Percentiles rank a stretch among this genome's conserved stretches.
Evolutionary conservation across 2,329 filamentous ascomycete species (phyloP).

Genomic region (Claviceps sp.): DNA sequence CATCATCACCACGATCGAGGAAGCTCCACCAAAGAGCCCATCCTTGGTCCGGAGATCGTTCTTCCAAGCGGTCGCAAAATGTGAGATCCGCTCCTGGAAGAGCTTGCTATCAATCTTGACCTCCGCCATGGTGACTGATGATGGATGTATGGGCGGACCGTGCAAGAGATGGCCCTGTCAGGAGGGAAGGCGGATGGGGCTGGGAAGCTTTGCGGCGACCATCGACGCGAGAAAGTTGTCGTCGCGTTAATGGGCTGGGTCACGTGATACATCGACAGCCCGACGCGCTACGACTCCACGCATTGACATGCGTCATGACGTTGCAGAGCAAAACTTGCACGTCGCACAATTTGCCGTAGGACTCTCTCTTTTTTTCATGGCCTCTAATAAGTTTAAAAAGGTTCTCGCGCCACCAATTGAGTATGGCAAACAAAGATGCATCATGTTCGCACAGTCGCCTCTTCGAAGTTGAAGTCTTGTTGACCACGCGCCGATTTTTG

Average conservation of each 20-base stretch:
- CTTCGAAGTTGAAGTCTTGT: too few species aligned
- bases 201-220: conserved; percentile 13
- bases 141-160: conserved; percentile 16
- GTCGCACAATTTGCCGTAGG: too few species aligned
- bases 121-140: conserved; percentile 48
- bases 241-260: conserved; percentile 28
- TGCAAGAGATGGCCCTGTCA: conserved; percentile 5
- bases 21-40: conserved; percentile 70
- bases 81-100: conserved; percentile 86
- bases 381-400: too few species aligned
- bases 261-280: conserved; percentile 21
- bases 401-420: too few species aligned
- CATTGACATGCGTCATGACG: neutral
- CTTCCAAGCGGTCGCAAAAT: conserved; percentile 88
- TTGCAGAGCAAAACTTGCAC: too few species aligned
- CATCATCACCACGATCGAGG: conserved; percentile 80
- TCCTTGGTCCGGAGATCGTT: conserved; percentile 83
- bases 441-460: too few species aligned
- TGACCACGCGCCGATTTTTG: too few species aligned
- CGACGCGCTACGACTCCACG: neutral
- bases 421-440: too few species aligned
- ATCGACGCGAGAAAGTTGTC: conserved; percentile 24
- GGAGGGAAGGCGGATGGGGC: conserved; percentile 6
- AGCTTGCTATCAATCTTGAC: conserved; percentile 90
- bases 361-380: too few species aligned